phyloP scores from a whole-genome alignment of 2,329 filamentous ascomycete genomes.

The Hymenoscyphus occultus region DNA sequence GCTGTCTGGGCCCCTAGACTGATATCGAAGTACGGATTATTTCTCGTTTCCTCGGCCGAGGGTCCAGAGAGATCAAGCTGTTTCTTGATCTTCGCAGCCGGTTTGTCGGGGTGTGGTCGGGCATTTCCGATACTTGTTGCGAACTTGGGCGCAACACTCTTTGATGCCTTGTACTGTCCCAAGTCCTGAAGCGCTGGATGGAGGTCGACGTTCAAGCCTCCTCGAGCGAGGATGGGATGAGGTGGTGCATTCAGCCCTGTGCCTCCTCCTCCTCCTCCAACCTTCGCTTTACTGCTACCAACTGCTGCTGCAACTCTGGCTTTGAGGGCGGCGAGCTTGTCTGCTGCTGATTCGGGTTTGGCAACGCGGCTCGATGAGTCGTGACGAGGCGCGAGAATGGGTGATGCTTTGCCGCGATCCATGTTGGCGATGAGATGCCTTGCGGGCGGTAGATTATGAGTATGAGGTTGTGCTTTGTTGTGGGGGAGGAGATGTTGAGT shows the following conservation, averaged over 20 bases:
- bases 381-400: conserved; percentile 54
- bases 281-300: conserved; percentile 46
- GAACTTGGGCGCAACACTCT: conserved; percentile 38
- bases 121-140: conserved; percentile 41
- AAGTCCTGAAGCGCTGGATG: conserved; percentile 65
- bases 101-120: conserved; percentile 40
- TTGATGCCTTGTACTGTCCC: conserved; percentile 45
- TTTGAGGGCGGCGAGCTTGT: conserved; percentile 73
- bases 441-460: background rate
- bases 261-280: conserved; percentile 10
- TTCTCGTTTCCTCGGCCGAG: conserved; percentile 54
- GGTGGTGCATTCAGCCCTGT: conserved; percentile 43
- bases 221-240: conserved; percentile 40
- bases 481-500: background rate
- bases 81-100: conserved; percentile 44
- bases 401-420: conserved; percentile 50
- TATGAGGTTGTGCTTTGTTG: background rate
- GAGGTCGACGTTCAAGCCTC: conserved; percentile 42
- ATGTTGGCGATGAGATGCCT: conserved; percentile 39
- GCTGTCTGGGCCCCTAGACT: conserved; percentile 58
- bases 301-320: conserved; percentile 77
- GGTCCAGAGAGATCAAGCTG: conserved; percentile 56
- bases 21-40: conserved; percentile 83
- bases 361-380: conserved; percentile 54
- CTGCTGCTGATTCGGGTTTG: conserved; percentile 55